A percentile compares a stretch with the other conserved stretches of the same genome.
phyloP scores from a whole-genome alignment of 2,329 filamentous ascomycete genomes.

The Stemphylium vesicarium region DNA sequence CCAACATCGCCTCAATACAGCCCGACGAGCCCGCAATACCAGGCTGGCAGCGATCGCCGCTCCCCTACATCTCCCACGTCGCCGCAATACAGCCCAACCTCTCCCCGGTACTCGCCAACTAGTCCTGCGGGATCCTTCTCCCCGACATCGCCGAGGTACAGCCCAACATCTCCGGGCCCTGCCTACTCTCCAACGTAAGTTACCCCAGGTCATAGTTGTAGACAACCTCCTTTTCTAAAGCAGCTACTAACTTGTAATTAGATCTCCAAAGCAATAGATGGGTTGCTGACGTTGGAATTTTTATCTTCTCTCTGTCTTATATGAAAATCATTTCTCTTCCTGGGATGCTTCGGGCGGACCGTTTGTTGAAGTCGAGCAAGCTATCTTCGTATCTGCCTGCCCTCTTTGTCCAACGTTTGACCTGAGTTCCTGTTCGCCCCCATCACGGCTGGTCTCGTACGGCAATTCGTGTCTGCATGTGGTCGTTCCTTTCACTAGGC shows the following conservation, averaged over 20 bases:
- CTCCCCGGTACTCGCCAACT: constrained; percentile 38
- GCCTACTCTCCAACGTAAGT: constrained; percentile 56
- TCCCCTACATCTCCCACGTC: constrained; percentile 57
- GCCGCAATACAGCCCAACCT: constrained; percentile 45
- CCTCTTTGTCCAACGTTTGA: constrained; percentile 27
- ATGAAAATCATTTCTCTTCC: constrained; percentile 35
- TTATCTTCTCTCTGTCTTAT: constrained; percentile 32
- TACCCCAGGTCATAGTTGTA: constrained; percentile 34
- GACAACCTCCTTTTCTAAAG: neutral
- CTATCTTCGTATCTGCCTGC: neutral
- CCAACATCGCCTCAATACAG: constrained; percentile 75
- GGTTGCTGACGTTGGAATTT: constrained; percentile 1
- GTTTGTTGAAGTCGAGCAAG: constrained; percentile 31
- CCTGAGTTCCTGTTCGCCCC: constrained; percentile 1
- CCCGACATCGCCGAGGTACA: constrained; percentile 52
- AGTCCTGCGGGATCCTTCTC: constrained; percentile 51
- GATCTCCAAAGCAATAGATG: constrained; percentile 46
- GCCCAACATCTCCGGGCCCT: constrained; percentile 47
- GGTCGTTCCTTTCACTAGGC: constrained; percentile 49
- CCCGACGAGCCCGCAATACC: constrained; percentile 67
- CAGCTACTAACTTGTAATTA: constrained; percentile 30
- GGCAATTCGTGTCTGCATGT: constrained; percentile 12
- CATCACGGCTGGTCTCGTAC: constrained; percentile 23
- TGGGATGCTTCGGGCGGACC: constrained; percentile 22
- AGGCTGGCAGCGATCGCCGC: constrained; percentile 60